phyloP scores from a whole-genome alignment of 2,329 filamentous ascomycete genomes.

The Penicillium frequentans region DNA sequence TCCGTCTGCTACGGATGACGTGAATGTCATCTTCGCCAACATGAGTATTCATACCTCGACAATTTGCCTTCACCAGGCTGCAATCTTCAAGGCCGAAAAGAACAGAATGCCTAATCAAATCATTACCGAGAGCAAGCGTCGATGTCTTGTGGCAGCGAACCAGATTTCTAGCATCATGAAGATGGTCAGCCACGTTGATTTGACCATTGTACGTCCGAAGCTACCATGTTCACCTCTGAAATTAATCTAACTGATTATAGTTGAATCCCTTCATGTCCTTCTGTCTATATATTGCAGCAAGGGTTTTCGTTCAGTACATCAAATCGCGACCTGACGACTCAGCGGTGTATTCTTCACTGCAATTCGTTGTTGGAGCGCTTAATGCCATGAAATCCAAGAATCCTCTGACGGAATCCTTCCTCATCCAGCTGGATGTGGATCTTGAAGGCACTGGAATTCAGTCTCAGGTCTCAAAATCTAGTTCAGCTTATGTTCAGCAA shows the following conservation, averaged over 20 bases:
- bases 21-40: slow-evolving; percentile 89
- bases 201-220: slow-evolving; percentile 66
- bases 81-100: slow-evolving; percentile 95
- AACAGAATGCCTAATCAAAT: slow-evolving; percentile 75
- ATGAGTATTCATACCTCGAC: slow-evolving; percentile 97
- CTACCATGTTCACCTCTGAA: background rate
- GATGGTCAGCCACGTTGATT: slow-evolving; percentile 86
- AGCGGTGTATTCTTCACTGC: slow-evolving; percentile 75
- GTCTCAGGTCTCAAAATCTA: slow-evolving; percentile 15
- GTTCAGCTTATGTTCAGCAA: slow-evolving; percentile 4
- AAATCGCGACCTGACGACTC: slow-evolving; percentile 85
- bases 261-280: slow-evolving; percentile 96
- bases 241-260: slow-evolving; percentile 48
- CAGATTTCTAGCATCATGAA: slow-evolving; percentile 96
- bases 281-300: slow-evolving; percentile 90
- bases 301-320: slow-evolving; percentile 95
- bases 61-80: slow-evolving; percentile 96
- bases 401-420: slow-evolving; percentile 88
- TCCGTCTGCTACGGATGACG: slow-evolving; percentile 70
- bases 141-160: slow-evolving; percentile 89
- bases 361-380: slow-evolving; percentile 89
- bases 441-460: slow-evolving; percentile 60
- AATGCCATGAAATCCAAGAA: slow-evolving; percentile 84
- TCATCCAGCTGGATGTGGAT: slow-evolving; percentile 91
- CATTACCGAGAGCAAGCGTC: slow-evolving; percentile 83